Base-by-base conservation (phyloP, 2,329 filamentous ascomycete species). In the Monascus ruber region DNA sequence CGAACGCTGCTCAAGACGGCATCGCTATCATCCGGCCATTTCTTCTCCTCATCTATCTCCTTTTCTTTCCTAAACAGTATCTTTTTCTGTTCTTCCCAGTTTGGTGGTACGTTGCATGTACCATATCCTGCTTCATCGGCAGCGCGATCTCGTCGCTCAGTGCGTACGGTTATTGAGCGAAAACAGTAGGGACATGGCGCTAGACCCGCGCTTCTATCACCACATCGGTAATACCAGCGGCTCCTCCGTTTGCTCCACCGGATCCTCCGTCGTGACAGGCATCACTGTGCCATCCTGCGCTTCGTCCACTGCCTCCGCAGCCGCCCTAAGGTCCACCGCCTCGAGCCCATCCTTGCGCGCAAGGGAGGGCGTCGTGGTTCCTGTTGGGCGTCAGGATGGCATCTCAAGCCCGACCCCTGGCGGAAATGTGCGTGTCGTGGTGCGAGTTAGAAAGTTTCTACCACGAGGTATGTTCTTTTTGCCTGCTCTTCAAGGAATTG, bases 341-440 rank as follows among this genome's bases (percentile, higher is more conserved):
- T 88, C 84, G 39, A 88, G 82, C 42, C 84, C 84, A 29, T 87
- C 83, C 25, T 66, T 89, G 52, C 76, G 84, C 44, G 82, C 82
- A 31, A 76, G 79, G 56, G 81, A 85, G 66, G 76, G 76, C 37
- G 75, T 74, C n/a, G 62, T 79, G 31, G 72, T 77, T 25, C 62
- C 73, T 11, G 39, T 54, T 43, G 68, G 34, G 71, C 51, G 67
- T 68, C 50, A 71, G 67, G 57, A 59, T 53, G 55, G 53, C 36
- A 47, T 55, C 31, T 42, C 53, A 5, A 73, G 56, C 38, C 73
- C 69, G 70, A 79, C 54, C 59, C 72, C 46, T 4, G 82, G 79
- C 45, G 83, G 83, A 41, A 91, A 91, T 62, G 85, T 91, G 43
- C 75, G 79, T 51, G 85, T 91, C 26, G 85, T 89, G 26, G 85